Percentiles rank a stretch among this genome's conserved stretches.
phyloP scores from a whole-genome alignment of 768 basidiomycete genomes.

The Boletus subparvulus region DNA sequence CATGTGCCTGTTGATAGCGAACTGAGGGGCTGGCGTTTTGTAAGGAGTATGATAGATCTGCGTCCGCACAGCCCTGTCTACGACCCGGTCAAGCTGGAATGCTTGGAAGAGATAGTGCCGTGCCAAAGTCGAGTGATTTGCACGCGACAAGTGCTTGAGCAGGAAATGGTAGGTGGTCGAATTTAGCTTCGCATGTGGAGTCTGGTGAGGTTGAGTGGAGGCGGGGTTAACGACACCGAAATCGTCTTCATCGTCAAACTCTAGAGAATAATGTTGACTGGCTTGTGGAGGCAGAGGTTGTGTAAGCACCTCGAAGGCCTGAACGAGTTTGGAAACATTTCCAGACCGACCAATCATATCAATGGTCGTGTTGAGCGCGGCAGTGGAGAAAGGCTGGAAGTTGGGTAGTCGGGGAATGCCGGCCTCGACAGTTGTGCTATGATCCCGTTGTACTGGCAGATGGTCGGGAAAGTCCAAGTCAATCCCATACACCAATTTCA shows the following conservation, averaged over 20 bases:
- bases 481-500: conserved; percentile 72
- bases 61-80: conserved; percentile 35
- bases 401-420: conserved; percentile 13
- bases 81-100: conserved; percentile 41
- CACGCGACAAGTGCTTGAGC: conserved; percentile 53
- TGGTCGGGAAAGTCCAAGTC: conserved; percentile 76
- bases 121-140: conserved; percentile 50
- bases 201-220: conserved; percentile 32
- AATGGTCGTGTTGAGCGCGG: conserved; percentile 70
- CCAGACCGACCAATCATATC: conserved; percentile 65
- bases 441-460: conserved; percentile 38
- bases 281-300: conserved; percentile 59
- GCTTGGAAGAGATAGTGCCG: conserved; percentile 68
- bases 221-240: conserved; percentile 44
- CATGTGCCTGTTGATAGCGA: conserved; percentile 55
- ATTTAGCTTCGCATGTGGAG: conserved; percentile 56
- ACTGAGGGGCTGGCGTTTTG: conserved; percentile 46
- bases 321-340: conserved; percentile 64
- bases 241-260: conserved; percentile 68
- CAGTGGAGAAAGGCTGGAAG: conserved; percentile 55
- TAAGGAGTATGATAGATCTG: conserved; percentile 31
- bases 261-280: conserved; percentile 44
- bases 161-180: conserved; percentile 65
- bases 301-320: conserved; percentile 77
- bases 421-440: neutral